Conservation (phyloP, 2,329 filamentous ascomycete genomes). For the Hymenoscyphus repandus region DNA sequence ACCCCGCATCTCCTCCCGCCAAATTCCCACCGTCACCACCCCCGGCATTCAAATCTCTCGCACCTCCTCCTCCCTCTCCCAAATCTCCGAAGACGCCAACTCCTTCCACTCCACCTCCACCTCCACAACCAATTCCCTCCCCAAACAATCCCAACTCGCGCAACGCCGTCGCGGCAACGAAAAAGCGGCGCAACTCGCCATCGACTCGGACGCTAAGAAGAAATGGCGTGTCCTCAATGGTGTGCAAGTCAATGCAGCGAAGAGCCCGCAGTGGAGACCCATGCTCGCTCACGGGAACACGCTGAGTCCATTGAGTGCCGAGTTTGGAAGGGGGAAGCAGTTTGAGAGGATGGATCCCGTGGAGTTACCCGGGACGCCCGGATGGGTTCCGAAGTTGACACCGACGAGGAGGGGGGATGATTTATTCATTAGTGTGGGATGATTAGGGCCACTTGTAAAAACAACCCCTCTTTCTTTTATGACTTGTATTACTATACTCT, state of each 20-base stretch:
- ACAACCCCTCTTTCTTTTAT: background rate
- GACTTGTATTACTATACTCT: no score
- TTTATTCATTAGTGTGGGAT: conserved; percentile 54
- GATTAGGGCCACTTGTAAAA: conserved; percentile 4
- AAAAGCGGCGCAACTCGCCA: conserved; percentile 36
- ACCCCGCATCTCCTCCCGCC: background rate
- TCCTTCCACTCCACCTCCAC: background rate
- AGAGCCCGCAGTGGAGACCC: conserved; percentile 25
- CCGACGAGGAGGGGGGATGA: conserved; percentile 63
- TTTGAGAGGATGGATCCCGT: conserved; percentile 16
- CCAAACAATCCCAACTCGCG: background rate
- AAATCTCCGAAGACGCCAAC: conserved; percentile 1
- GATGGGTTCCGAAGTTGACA: conserved; percentile 61
- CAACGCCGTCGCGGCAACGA: background rate
- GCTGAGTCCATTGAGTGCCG: background rate
- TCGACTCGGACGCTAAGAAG: conserved; percentile 37
- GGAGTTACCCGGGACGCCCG: conserved; percentile 43
- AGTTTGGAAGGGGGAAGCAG: conserved; percentile 1
- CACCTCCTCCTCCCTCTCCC: conserved; percentile 1
- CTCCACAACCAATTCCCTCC: conserved; percentile 1
- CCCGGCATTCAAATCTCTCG: background rate
- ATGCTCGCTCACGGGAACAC: conserved; percentile 8
- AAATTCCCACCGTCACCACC: background rate
- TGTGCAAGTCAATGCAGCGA: conserved; percentile 21
- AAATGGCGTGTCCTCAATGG: conserved; percentile 25